phyloP scores from a whole-genome alignment of 2,329 filamentous ascomycete species.

The Pseudogymnoascus sp. region DNA sequence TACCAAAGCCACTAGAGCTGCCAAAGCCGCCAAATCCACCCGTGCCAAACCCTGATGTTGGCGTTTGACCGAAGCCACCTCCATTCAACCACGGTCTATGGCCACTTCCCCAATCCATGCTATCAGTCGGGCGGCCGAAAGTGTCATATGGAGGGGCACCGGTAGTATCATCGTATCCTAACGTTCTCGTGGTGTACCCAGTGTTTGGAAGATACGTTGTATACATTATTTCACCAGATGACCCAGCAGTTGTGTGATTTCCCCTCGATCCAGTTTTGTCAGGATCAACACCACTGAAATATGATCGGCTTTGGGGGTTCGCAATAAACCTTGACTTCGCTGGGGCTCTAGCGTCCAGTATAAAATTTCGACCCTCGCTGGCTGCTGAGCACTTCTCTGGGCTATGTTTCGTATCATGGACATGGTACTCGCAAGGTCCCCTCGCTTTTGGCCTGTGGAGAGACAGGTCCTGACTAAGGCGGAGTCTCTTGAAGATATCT shows the following conservation, averaged over 20 bases:
- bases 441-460: background rate
- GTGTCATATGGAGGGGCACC: background rate
- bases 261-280: background rate
- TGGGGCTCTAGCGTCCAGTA: background rate
- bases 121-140: background rate
- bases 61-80: background rate
- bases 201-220: background rate
- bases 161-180: background rate
- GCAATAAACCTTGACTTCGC: background rate
- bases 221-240: background rate
- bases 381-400: background rate
- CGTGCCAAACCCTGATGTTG: background rate
- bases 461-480: background rate
- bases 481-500: constrained; percentile 7
- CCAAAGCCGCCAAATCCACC: background rate
- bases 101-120: background rate
- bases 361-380: background rate
- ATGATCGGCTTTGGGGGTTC: background rate
- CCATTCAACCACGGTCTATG: background rate
- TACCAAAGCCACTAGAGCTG: background rate
- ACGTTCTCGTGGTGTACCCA: background rate
- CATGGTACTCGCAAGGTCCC: background rate
- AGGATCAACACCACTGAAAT: background rate
- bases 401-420: background rate
- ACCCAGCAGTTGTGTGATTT: background rate